Percentiles rank a stretch among this genome's conserved stretches.
Conservation (phyloP, 306 rosid genomes). For the Urtica urens region DNA sequence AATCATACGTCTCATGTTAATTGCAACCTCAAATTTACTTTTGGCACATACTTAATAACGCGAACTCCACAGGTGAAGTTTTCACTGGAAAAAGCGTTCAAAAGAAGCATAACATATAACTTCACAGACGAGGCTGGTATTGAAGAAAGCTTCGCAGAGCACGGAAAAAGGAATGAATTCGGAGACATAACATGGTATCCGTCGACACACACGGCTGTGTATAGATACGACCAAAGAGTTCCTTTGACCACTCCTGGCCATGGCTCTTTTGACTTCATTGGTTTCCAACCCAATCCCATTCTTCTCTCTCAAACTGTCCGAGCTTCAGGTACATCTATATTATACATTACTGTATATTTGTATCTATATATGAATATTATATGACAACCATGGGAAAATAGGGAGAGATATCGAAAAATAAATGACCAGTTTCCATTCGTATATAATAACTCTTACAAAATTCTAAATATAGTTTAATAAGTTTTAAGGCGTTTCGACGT, state of each 20-base stretch:
- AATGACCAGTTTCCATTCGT: no score
- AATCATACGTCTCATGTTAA: no score
- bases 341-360: no score
- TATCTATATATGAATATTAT: not conserved
- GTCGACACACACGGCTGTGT: slow-evolving; percentile 41
- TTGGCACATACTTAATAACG: no score
- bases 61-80: slow-evolving; percentile 61
- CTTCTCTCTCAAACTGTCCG: slow-evolving; percentile 37
- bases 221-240: slow-evolving; percentile 56
- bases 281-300: slow-evolving; percentile 47
- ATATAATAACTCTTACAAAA: no score
- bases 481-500: no score
- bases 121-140: slow-evolving; percentile 31
- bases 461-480: no score
- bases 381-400: no score
- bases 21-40: no score
- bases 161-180: slow-evolving; percentile 53
- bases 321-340: slow-evolving; percentile 32
- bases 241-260: slow-evolving; percentile 36
- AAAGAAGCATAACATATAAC: slow-evolving; percentile 48
- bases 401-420: no score
- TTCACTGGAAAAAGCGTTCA: slow-evolving; percentile 49
- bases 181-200: slow-evolving; percentile 78
- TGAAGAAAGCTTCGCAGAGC: slow-evolving; percentile 34
- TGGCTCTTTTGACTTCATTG: slow-evolving; percentile 49